Evolutionary conservation across 2,329 filamentous ascomycete genomes (phyloP), one percentile per base, ranked within the genome.

Genomic region (Trichoderma atrobrunneum): DNA sequence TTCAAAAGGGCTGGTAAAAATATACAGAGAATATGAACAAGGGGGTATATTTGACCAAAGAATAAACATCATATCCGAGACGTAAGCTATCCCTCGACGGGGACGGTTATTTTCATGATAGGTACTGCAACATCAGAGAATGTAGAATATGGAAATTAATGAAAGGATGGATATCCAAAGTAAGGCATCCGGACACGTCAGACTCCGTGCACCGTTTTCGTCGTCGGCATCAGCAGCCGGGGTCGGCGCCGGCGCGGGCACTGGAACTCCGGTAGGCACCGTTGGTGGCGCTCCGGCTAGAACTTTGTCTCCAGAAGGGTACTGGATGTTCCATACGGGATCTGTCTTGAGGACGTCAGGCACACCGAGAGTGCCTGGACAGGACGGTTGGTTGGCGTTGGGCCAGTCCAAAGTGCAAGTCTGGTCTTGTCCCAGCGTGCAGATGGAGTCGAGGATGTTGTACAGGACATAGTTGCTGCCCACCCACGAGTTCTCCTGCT

Each of bases 371-470:
- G 77, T 79, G 75, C 85, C 81, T 0, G 80, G 73, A 75, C 85
- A 87, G 2, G 77, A 77, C 1, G 85, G 79, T 77, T 87, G 85
- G 76, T 87, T 87, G 64, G 78, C 78, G 14, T 73, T 74, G 0
- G 82, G 82, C 78, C 82, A 84, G 69, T 86, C 80, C 30, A 87
- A 77, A 2, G 78, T 77, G 78, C 86, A 87, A 56, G 74, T 74
- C 78, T 88, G 86, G 72, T 87, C 82, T 63, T 79, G 76, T 21
- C 86, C 86, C 26, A 82, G 74, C 1, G 82, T 83, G 76, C 86
- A 87, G 34, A 85, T 77, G 0, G 84, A 73, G 74, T 88, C 87
- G 71, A 81, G 78, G 60, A 88, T 86, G 76, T 89, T 89, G 78
- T 83, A 87, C 16, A 87, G 77, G 1, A 81, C 80, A 75, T 85